phyloP scores from a whole-genome alignment of 2,329 filamentous ascomycete species.

The Sphaceloma murrayae region DNA sequence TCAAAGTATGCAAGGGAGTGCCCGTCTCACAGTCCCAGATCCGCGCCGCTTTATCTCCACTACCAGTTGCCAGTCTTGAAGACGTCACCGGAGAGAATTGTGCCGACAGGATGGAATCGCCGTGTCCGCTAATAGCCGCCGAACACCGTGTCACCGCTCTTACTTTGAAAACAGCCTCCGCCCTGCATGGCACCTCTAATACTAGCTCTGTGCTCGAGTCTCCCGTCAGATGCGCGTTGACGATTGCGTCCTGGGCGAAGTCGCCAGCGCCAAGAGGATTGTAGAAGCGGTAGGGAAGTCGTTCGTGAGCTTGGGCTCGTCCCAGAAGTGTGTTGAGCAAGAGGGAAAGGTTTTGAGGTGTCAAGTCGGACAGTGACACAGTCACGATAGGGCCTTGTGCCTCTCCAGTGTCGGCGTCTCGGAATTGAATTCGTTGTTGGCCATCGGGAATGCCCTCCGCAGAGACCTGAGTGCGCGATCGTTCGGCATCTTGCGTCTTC shows the following conservation, averaged over 20 bases:
- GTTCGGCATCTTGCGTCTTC: slow-evolving; percentile 62
- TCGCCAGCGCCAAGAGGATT: slow-evolving; percentile 38
- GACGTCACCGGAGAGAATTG: slow-evolving; percentile 76
- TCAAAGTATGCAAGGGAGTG: slow-evolving; percentile 74
- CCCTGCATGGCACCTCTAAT: slow-evolving; percentile 55
- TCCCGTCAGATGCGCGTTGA: slow-evolving; percentile 39
- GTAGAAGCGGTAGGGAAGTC: slow-evolving; percentile 57
- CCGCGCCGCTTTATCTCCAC: slow-evolving; percentile 80
- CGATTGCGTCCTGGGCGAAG: slow-evolving; percentile 28
- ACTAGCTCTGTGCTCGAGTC: slow-evolving; percentile 48
- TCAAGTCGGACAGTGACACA: slow-evolving; percentile 74
- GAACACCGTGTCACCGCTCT: slow-evolving; percentile 86
- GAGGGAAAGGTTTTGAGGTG: slow-evolving; percentile 79
- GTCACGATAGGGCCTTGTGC: slow-evolving; percentile 61
- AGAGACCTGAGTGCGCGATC: slow-evolving; percentile 61
- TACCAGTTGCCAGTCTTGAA: slow-evolving; percentile 72
- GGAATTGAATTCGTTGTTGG: slow-evolving; percentile 63
- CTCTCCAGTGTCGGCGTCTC: slow-evolving; percentile 64
- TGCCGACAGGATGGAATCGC: slow-evolving; percentile 76
- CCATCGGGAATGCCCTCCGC: slow-evolving; percentile 55
- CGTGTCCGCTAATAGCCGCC: slow-evolving; percentile 80
- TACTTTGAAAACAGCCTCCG: slow-evolving; percentile 88
- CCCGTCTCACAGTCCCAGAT: slow-evolving; percentile 95
- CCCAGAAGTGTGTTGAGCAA: slow-evolving; percentile 77
- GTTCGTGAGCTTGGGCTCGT: slow-evolving; percentile 48